Evolutionary conservation across 805 yeast genomes (phyloP).

Genomic region (Ogataea trehalophila): DNA sequence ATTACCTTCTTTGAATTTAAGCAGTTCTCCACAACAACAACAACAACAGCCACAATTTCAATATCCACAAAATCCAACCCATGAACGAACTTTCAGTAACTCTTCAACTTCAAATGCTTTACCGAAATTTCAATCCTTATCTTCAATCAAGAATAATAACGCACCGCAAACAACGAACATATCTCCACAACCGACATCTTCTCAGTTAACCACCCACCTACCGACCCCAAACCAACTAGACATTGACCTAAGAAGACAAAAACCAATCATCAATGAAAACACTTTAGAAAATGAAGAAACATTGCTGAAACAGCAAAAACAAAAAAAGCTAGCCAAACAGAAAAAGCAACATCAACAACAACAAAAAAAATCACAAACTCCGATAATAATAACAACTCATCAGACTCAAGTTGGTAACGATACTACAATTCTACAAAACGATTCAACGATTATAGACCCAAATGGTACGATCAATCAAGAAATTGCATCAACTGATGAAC

Average conservation of each 20-base stretch:
- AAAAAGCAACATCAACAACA: neutral
- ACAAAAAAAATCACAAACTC: neutral
- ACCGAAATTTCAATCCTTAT: too few species aligned
- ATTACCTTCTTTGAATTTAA: slow-evolving; percentile 14
- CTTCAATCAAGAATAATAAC: neutral
- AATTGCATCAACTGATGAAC: neutral
- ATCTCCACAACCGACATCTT: neutral
- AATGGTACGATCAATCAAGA: slow-evolving; percentile 15
- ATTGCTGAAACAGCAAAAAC: neutral
- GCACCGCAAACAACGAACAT: neutral
- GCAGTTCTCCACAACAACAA: neutral
- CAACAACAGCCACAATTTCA: slow-evolving; percentile 13
- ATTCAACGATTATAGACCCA: slow-evolving; percentile 24
- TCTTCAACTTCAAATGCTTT: too few species aligned
- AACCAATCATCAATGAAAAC: neutral
- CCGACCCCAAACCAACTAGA: slow-evolving; percentile 16
- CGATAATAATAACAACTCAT: neutral
- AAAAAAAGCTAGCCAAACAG: neutral
- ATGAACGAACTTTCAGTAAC: neutral
- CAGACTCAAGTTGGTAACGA: slow-evolving; percentile 13
- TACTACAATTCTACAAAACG: slow-evolving; percentile 24
- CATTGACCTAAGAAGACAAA: neutral
- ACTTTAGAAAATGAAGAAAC: neutral
- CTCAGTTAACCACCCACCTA: slow-evolving; percentile 5
- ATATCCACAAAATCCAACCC: slow-evolving; percentile 5